Evolutionary conservation across 805 yeast genomes (phyloP), one percentile per base, ranked within the genome.

Genomic region (Starmerella kuoi): DNA sequence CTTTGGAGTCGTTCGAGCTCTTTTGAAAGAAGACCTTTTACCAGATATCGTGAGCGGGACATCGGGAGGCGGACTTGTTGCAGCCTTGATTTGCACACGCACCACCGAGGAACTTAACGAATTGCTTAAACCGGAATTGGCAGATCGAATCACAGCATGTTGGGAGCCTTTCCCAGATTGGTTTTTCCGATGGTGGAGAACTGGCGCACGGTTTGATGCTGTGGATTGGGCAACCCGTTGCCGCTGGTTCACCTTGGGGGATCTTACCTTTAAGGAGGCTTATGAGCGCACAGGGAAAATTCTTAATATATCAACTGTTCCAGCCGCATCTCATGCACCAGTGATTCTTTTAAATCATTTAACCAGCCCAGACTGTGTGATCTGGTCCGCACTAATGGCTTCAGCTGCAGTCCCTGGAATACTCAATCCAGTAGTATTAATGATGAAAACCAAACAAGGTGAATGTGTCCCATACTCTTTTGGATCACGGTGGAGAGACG

Each of bases 351-450:
- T 88, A 56, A 81, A 81, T 52, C 74, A 77, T 52, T 70, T 79
- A 45, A 81, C 91, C 0, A 73, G 87, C 14, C 91, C 91, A 9
- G 70, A 79, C 56, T 79, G 88, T 58, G 75, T 80, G 14, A 76
- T 82, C n/a, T 81, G 91, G 91, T 74, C 83, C 2, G 65, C 86
- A 0, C 61, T 81, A 44, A 61, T 81, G 31, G 91, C 91, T 0
- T 77, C 85, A 3, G 73, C 84, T 4, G 91, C 91, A 0, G 91
- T 82, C 6, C 93, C 93, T 0, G 91, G 91, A 0, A 77, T 81
- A 12, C 61, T 81, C 42, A 77, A 78, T 48, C 93, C 93, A 0
- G 87, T 81, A 18, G 85, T 79, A 14, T 61, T 81, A 41, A 78
- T 81, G 86, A 77, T 74, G 75, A 76, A 76, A 53, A 64, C 65